phyloP scores from a whole-genome alignment of 106 monocot genomes.

The Acanthochlamys bracteata region DNA sequence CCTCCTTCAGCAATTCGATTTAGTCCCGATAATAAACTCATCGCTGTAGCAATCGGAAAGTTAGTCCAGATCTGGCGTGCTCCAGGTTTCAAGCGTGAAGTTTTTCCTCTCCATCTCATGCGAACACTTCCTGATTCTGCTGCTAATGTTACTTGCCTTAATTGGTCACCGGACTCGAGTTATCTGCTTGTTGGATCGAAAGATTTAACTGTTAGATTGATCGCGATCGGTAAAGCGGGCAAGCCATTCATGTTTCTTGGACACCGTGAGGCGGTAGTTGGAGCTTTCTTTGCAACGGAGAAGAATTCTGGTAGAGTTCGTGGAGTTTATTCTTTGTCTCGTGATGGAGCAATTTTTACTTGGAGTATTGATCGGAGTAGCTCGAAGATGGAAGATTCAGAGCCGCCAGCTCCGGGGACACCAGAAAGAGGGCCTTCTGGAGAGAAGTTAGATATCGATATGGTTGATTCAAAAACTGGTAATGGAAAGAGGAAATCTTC shows the following conservation, averaged over 20 bases:
- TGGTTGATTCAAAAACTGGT: conserved; percentile 6
- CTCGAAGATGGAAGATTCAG: conserved; percentile 6
- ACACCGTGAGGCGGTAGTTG: conserved; percentile 65
- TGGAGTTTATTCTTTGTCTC: conserved; percentile 51
- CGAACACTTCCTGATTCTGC: conserved; percentile 47
- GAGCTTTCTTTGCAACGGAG: conserved; percentile 58
- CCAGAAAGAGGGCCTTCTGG: conserved; percentile 21
- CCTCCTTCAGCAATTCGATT: conserved; percentile 49
- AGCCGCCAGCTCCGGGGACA: conserved; percentile 44
- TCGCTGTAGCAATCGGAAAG: conserved; percentile 72
- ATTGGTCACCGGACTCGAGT: conserved; percentile 69
- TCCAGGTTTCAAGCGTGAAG: conserved; percentile 68
- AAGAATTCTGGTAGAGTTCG: conserved; percentile 42
- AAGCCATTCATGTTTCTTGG: conserved; percentile 81
- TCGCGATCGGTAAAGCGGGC: conserved; percentile 12
- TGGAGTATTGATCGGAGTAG: conserved; percentile 58
- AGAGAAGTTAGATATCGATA: background rate
- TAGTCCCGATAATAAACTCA: conserved; percentile 59
- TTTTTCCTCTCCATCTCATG: conserved; percentile 79
- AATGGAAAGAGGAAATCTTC: conserved; percentile 24
- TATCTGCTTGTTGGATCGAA: conserved; percentile 80
- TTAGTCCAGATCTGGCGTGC: conserved; percentile 86
- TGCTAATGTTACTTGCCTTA: conserved; percentile 41
- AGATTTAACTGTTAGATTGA: conserved; percentile 64
- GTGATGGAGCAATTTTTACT: conserved; percentile 79